phyloP scores from a whole-genome alignment of 495 filamentous ascomycete genomes.

The Penicillium coffeae region DNA sequence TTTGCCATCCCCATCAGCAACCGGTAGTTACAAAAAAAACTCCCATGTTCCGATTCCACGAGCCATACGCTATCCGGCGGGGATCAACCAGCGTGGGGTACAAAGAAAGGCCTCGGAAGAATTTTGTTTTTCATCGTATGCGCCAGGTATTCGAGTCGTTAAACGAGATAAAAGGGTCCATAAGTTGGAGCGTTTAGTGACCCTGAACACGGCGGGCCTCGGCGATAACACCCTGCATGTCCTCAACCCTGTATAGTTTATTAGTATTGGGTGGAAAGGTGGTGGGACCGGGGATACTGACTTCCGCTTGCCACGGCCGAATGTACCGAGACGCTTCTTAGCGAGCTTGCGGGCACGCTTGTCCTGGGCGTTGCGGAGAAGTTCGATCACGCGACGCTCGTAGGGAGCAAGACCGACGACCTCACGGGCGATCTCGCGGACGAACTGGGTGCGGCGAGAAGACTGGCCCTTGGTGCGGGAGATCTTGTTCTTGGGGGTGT shows the following conservation, averaged over 20 bases:
- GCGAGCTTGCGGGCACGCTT: constrained; percentile 98
- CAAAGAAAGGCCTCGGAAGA: constrained; percentile 10
- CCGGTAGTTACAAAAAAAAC: constrained; percentile 26
- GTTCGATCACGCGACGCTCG: constrained; percentile 96
- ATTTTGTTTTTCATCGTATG: constrained; percentile 23
- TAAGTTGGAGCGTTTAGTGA: constrained; percentile 59
- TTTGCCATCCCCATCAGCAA: constrained; percentile 31
- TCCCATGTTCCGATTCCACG: constrained; percentile 24
- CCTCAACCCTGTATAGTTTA: constrained; percentile 62
- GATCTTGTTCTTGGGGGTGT: constrained; percentile 77
- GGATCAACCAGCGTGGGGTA: constrained; percentile 8
- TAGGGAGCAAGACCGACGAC: constrained; percentile 89
- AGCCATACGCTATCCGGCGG: constrained; percentile 25
- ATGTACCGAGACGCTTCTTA: constrained; percentile 99
- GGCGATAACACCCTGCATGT: constrained; percentile 94
- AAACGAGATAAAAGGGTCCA: constrained; percentile 20
- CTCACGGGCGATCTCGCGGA: constrained; percentile 92
- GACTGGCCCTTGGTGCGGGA: constrained; percentile 87
- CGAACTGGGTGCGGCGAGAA: constrained; percentile 90
- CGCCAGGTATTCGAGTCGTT: constrained; percentile 31
- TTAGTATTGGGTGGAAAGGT: not conserved
- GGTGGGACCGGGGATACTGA: not conserved
- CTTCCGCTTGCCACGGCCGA: constrained; percentile 93
- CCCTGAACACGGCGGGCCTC: constrained; percentile 76
- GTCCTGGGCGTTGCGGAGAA: constrained; percentile 97